Base-by-base conservation (phyloP, 2,329 filamentous ascomycete species). In the Clonostachys sp. region DNA sequence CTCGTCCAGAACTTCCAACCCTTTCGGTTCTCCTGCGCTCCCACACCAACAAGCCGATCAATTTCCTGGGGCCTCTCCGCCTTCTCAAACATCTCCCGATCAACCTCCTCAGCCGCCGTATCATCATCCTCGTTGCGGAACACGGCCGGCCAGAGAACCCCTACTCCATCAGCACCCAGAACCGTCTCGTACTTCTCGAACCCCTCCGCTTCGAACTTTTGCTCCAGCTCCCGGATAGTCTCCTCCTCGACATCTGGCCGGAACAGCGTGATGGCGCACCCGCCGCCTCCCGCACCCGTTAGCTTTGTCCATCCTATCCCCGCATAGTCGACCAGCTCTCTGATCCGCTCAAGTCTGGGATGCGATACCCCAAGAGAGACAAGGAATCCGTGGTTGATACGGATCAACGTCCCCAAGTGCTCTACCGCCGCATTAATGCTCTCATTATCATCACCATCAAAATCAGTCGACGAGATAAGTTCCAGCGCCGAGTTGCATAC, bases 241-340 rank as follows among this genome's bases (percentile, higher is more conserved):
- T 80, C 71, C 13, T 63, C 57, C 7, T 80, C 61, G 2, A 79
- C 73, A 30, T 80, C 81, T 0, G 89, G 87, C 53, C 86, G 87
- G 44, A 99, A 74, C 5, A 99, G 73, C 0, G 92, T 95, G 56
- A 99, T 97, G 4, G 91, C 92, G 66, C 95, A 97, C 4, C 94
- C 94, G 48, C 94, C 95, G 12, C 94, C 95, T 18, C 94, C 94
- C 2, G 94, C 94, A 34, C 94, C 94, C 0, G 94, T 99, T 48
- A 99, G 78, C 66, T 99, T 99, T 12, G 94, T 96, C 91, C 91
- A 99, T 34, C 94, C 94, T 48, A 96, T 87, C 38, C 86, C 87
- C 48, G 90, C 81, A 56, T 94, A 84, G 55, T 99, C 92, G 44
- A 95, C 87, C 30, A 99, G 74, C 68, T 96, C 92, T 51, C 94